Evolutionary conservation across 257 asterid genomes (phyloP), one percentile per base, ranked within the genome.

Genomic region (Gentiana dahurica): DNA sequence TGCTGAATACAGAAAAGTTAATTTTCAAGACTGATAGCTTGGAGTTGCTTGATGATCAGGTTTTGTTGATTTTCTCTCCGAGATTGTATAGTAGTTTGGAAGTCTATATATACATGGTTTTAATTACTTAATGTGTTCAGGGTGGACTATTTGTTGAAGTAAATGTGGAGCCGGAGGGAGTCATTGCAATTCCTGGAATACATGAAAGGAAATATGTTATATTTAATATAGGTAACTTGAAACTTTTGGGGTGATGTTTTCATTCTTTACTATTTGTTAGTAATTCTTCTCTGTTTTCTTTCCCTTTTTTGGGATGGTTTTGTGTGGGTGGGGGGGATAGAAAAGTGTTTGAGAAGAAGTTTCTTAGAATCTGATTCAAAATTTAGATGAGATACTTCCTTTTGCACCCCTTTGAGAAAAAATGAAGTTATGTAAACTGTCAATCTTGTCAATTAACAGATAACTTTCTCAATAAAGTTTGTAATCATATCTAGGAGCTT

Each of bases 1-100:
- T 86, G 79, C 83, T 89, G 37, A 86, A 89, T 57, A 89, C 97
- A 2, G 97, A 84, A 65, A 89, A 89, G 73, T 50, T 89, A 62
- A 82, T 86, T 60, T 89, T 89, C 79, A 75, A 72, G 67, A 73
- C 85, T 4, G 79, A 78, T 44, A 69, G 53, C 38, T 37, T 58
- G 54, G 68, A 68, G 54, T 60, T 74, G 38, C 58, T 47, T 35
- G 53, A 34, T 62, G 71, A 65, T 59, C 74, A 75, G 90, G 94
- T 86, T 51, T 51, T 56, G 24, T 35, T 33, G n/a, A 34, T 8
- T 36, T 15, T 49, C 33, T 24, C 55, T 37, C 47, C 11, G 36
- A 59, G 57, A 8, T 11, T 65, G 10, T 57, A 8, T 43, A 8
- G 61, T 7, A 9, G 34, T 49, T 49, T 66, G 10, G 52, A 52